Base-by-base conservation (phyloP, 495 filamentous ascomycete genomes). In the Annulohypoxylon moriforme region DNA sequence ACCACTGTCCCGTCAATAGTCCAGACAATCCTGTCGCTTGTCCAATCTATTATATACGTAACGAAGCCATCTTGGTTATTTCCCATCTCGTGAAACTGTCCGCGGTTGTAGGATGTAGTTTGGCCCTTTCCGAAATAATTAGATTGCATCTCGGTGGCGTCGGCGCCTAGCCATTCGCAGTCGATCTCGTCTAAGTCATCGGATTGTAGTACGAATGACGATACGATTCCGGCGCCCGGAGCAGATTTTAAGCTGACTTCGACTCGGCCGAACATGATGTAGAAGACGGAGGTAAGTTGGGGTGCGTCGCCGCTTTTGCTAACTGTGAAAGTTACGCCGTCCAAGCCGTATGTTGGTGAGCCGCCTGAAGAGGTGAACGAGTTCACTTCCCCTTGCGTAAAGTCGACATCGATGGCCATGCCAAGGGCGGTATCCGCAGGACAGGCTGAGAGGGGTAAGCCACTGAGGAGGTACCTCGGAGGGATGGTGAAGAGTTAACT, bases 41-140 rank as follows among this genome's bases (percentile, higher is more conserved):
- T 92, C 96, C 96, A 99, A 79, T 94, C 89, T 68, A 97, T 89
- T n/a, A 89, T 92, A 80, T 98, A 99, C 63, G 90, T 97, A 82
- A 96, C 89, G 78, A 89, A 97, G 2, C 85, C 80, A 29, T 79
- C 85, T 69, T 93, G 89, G 70, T 87, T 89, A 55, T 85, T 79
- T 50, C 88, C 77, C 14, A 87, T 75, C 73, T 91, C 88, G 73
- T 88, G 87, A 78, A 90, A 94, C 38, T 89, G 85, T 16, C 89
- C 94, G 47, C 93, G 92, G 77, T 92, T 87, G 76, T 91, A 94
- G 9, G 86, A 85, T 11, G 80, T 82, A 0, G 90, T 92, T 59
- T 92, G 89, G 13, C 95, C 96, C 82, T 97, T 96, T 77, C 93
- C 91, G 76, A 95, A 99, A 83, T 94, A 99, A 82, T 99, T 97